Base-by-base conservation (phyloP, 2,329 filamentous ascomycete species). In the Sclerotinia subarctica region DNA sequence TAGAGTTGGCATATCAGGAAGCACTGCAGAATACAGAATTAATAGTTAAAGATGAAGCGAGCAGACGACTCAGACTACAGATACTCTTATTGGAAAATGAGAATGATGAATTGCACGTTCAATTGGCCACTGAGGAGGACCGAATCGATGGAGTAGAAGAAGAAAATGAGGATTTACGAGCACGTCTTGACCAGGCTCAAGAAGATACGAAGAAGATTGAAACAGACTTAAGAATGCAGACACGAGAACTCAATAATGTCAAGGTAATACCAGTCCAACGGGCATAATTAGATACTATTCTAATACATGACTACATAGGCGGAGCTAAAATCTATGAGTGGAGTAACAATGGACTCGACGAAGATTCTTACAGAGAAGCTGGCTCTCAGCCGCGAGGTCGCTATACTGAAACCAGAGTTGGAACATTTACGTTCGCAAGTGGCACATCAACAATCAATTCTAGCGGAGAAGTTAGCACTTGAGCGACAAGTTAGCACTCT, bases 391-490 rank as follows among this genome's bases (percentile, higher is more conserved):
- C 84, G 86, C 67, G 87, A 90, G 74, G 75, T 90, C 26, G 82
- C 84, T 35, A 81, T 79, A 8, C 73, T 90, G 67, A 86, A 85
- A 73, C 84, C 85, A 3, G 88, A 90, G 76, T 75, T 90, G 46
- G 86, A 89, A 70, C 85, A 88, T 74, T 79, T 90, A 19, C 84
- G 83, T 71, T 81, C 83, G 8, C 87, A 90, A 76, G 82, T 81
- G 26, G 78, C 81, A 44, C 82, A 83, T 19, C 87, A 94, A 66
- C 88, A 93, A 74, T 84, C 85, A 2, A 81, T 92, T 15, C 82
- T 96, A 21, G 83, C 90, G 1, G 93, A 96, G 76, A 97, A 96
- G 78, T 82, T 94, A 57, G 85, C 90, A 2, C 80, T 97, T 19
- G 89, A 95, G 76, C 88, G 91, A 58, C 91, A 95, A 78, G 78